These are phyloP conservation scores for Ciborinia camelliae DNA, from an alignment of 2,329 filamentous ascomycete genomes.

Conservation along the genomic window DNA sequence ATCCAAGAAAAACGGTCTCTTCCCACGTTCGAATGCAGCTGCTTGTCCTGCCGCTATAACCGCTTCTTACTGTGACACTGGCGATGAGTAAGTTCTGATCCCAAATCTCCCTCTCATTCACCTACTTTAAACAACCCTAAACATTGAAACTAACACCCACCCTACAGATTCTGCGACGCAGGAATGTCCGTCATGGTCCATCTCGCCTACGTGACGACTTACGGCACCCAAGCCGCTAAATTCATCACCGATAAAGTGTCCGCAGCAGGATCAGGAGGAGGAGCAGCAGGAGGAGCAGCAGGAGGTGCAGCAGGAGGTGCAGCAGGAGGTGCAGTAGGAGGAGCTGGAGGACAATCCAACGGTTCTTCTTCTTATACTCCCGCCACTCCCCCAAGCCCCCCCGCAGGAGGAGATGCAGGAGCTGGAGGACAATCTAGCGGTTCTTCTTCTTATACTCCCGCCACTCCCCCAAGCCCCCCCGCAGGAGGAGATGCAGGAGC, in stretches of 20 bases:
- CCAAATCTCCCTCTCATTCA: background rate
- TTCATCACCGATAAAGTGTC: conserved; percentile 15
- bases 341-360: too few relatives aligned
- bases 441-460: too few relatives aligned
- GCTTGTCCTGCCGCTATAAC: background rate
- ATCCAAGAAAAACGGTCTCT: conserved; percentile 31
- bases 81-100: background rate
- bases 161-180: conserved; percentile 9
- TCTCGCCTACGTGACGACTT: conserved; percentile 2
- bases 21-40: conserved; percentile 24
- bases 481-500: too few relatives aligned
- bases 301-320: too few relatives aligned
- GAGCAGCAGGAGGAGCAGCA: too few relatives aligned
- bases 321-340: too few relatives aligned
- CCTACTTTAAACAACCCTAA: background rate
- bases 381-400: too few relatives aligned
- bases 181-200: background rate
- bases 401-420: too few relatives aligned
- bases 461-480: too few relatives aligned
- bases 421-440: too few relatives aligned
- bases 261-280: too few relatives aligned
- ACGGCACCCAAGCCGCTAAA: conserved; percentile 12
- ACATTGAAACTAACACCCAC: background rate
- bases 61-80: conserved; percentile 7
- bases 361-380: too few relatives aligned